phyloP scores from a whole-genome alignment of 495 filamentous ascomycete genomes.

The Penicillium cataractarum region DNA sequence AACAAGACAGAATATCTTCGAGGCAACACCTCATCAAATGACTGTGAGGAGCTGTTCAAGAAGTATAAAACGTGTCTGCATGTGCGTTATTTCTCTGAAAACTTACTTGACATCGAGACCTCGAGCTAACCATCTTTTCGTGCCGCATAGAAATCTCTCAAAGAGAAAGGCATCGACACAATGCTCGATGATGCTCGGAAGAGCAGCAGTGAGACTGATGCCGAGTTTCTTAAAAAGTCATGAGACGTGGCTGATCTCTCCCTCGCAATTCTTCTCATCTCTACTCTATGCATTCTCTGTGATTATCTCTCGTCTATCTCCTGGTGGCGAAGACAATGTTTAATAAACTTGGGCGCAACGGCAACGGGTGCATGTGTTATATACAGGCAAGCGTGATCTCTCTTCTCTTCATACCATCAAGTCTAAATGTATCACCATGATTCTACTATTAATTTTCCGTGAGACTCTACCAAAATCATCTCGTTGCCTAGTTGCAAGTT shows the following conservation, averaged over 20 bases:
- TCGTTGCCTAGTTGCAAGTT: no score
- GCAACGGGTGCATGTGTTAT: constrained; percentile 5
- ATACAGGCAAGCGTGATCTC: constrained; percentile 2
- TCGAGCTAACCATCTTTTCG: constrained; percentile 10
- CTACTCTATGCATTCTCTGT: constrained; percentile 9
- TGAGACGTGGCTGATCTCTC: constrained; percentile 11
- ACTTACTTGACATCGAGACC: not conserved
- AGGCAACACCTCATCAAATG: constrained; percentile 76
- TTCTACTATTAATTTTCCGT: no score
- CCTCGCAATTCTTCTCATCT: not conserved
- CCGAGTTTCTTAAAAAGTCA: constrained; percentile 63
- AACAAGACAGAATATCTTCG: constrained; percentile 74
- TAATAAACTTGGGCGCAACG: constrained; percentile 6
- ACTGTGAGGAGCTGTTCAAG: constrained; percentile 82
- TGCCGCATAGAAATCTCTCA: constrained; percentile 69
- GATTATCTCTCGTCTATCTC: not conserved
- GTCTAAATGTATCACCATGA: not conserved
- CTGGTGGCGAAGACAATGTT: not conserved
- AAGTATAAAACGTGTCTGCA: constrained; percentile 82
- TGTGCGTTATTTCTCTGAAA: constrained; percentile 51
- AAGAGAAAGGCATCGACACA: constrained; percentile 81
- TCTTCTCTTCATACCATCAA: not conserved
- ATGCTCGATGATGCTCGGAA: constrained; percentile 85
- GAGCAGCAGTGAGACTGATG: constrained; percentile 78
- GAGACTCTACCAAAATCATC: no score